Evolutionary conservation across 1,284 basidiomycete species (phyloP), one percentile per base, ranked within the genome.

Genomic region (Rhodotorula mucilaginosa): DNA sequence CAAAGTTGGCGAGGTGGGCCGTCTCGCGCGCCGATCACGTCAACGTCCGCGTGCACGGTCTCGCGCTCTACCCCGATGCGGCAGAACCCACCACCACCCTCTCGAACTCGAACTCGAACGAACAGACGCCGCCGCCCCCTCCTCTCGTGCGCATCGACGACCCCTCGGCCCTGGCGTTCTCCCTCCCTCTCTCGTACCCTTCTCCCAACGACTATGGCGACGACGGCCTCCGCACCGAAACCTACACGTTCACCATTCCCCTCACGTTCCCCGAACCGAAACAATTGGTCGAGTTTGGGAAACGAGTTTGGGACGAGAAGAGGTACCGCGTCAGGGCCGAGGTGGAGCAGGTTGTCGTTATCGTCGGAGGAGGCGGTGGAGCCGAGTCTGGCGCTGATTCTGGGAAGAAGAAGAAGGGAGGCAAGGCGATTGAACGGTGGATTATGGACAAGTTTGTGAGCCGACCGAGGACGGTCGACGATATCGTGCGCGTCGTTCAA

Each of bases 131-230:
- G 54, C 39, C 59, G 19, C 47, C 34, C 23, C 21, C 52, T 31
- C 63, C 65, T 26, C 64, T 74, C 34, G 58, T 70, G 52, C 64
- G 70, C 52, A 58, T 70, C 39, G 56, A 59, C 46, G 67, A 59
- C n/a, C 39, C 74, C 39, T 13, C 39, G 8, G 39, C 39, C 39
- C 46, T 64, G 12, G 21, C 68, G 13, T 66, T 74, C 19, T 46
- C 62, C 52, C 61, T 75, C 39, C 72, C 76, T 3, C 65, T 74
- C 61, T 71, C 75, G 15, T 73, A 77, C 46, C 63, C 65, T 1
- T 67, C 60, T 60, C 58, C 39, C 2, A 44, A 44, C 39, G 39
- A 44, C 39, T 34, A 44, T 46, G 23, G 18, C 49, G 46, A 70
- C 31, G 52, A 51, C 47, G 31, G 66, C 3, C 71, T 72, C 1